These are phyloP conservation scores for Saccharomyces hybrid DNA, from an alignment of 1,139 yeast species.

Conservation along the genomic window DNA sequence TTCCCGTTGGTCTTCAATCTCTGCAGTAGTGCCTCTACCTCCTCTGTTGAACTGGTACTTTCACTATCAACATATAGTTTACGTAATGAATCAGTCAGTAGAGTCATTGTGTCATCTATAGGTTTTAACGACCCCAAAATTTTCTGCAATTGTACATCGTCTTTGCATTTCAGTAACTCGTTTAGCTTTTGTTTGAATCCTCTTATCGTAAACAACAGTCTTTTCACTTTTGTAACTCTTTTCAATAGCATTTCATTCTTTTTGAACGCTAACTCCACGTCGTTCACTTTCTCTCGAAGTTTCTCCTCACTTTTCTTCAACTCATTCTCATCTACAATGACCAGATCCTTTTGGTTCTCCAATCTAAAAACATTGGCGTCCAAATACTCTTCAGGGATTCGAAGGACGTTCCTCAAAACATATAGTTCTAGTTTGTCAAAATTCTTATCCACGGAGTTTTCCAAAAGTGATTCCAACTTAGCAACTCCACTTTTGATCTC, in stretches of 20 bases:
- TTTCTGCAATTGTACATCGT: slow-evolving; percentile 7
- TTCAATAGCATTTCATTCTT: slow-evolving; percentile 6
- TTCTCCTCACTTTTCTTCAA: background rate
- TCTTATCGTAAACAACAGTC: slow-evolving; percentile 6
- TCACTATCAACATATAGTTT: slow-evolving; percentile 24
- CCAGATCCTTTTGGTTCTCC: slow-evolving; percentile 58
- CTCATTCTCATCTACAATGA: slow-evolving; percentile 7
- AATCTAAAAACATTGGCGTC: slow-evolving; percentile 60
- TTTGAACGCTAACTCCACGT: slow-evolving; percentile 2
- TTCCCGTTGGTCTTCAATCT: background rate
- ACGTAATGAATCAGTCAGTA: slow-evolving; percentile 21
- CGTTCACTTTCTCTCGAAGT: slow-evolving; percentile 1
- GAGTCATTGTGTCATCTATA: slow-evolving; percentile 24
- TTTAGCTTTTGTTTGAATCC: slow-evolving; percentile 10
- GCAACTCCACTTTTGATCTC: slow-evolving; percentile 76
- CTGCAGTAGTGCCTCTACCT: slow-evolving; percentile 10
- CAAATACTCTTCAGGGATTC: slow-evolving; percentile 64
- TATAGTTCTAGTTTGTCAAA: slow-evolving; percentile 85
- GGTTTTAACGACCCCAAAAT: slow-evolving; percentile 20
- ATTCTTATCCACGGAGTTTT: slow-evolving; percentile 70
- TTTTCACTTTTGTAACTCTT: slow-evolving; percentile 17
- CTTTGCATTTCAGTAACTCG: slow-evolving; percentile 4
- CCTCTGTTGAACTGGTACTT: slow-evolving; percentile 21
- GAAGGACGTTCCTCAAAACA: slow-evolving; percentile 66
- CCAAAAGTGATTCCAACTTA: slow-evolving; percentile 68